Conservation (phyloP, 225 moss, liverwort and hornwort species). For the Anthoceros angustus region DNA sequence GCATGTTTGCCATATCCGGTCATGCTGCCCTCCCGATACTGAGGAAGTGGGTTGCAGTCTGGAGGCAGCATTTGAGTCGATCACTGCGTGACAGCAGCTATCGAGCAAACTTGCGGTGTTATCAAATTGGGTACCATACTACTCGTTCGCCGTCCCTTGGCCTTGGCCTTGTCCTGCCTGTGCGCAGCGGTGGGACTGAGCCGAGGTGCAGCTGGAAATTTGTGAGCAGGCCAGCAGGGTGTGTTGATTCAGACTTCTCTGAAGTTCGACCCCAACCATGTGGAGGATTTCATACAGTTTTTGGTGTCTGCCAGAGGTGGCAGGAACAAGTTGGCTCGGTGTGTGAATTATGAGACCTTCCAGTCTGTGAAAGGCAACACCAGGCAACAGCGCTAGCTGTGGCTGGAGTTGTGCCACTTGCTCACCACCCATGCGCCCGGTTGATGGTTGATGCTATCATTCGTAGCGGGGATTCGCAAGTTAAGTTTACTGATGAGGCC, state of each 20-base stretch:
- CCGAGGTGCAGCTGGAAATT: too few species aligned
- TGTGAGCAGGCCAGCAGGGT: conserved; percentile 66
- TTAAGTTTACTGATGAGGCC: conserved; percentile 88
- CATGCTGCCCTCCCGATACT: too few species aligned
- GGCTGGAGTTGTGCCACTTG: conserved; percentile 79
- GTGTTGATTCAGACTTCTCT: conserved; percentile 74
- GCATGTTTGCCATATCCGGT: too few species aligned
- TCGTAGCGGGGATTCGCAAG: conserved; percentile 74
- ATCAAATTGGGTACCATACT: too few species aligned
- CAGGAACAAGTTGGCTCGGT: conserved; percentile 79
- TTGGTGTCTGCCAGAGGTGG: conserved; percentile 66
- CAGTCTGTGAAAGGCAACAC: conserved; percentile 76
- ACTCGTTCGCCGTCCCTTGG: too few species aligned
- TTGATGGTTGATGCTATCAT: conserved; percentile 84
- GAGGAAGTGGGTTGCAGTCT: too few species aligned
- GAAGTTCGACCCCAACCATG: conserved; percentile 84
- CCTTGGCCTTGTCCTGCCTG: too few species aligned
- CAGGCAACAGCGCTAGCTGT: conserved; percentile 76
- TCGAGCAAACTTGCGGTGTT: too few species aligned
- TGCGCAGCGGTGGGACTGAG: too few species aligned
- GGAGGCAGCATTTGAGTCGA: too few species aligned
- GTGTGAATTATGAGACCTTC: conserved; percentile 69
- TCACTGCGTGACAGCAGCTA: too few species aligned
- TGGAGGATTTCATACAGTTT: too few species aligned
- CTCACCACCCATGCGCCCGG: conserved; percentile 71